phyloP scores from a whole-genome alignment of 345 rosid species.

The Acer negundo region DNA sequence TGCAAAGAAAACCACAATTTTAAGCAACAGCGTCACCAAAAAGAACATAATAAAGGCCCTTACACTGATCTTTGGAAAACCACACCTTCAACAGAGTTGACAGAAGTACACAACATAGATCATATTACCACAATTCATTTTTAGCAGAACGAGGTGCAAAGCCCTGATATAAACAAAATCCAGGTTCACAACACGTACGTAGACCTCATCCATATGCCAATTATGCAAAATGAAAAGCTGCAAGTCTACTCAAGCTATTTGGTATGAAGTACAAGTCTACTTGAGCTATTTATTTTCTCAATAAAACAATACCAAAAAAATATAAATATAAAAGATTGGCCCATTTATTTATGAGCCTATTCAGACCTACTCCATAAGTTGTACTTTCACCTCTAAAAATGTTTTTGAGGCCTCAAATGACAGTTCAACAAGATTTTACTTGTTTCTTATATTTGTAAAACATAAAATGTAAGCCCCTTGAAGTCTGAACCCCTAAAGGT shows the following conservation, averaged over 20 bases:
- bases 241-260: too few species aligned
- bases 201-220: background rate
- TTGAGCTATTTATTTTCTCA: too few species aligned
- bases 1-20: constrained; percentile 34
- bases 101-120: background rate
- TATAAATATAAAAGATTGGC: too few species aligned
- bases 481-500: too few species aligned
- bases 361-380: background rate
- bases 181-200: background rate
- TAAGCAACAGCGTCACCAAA: constrained; percentile 6
- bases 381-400: too few species aligned
- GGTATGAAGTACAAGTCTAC: too few species aligned
- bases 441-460: background rate
- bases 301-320: too few species aligned
- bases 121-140: background rate
- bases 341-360: background rate
- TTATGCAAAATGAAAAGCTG: background rate
- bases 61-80: background rate
- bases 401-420: background rate
- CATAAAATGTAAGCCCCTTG: background rate
- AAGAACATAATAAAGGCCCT: background rate
- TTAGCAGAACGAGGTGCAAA: background rate
- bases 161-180: background rate
- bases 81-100: background rate
- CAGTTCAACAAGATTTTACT: too few species aligned